Evolutionary conservation across 768 basidiomycete species (phyloP).

Genomic region (Leccinum uliginosum): DNA sequence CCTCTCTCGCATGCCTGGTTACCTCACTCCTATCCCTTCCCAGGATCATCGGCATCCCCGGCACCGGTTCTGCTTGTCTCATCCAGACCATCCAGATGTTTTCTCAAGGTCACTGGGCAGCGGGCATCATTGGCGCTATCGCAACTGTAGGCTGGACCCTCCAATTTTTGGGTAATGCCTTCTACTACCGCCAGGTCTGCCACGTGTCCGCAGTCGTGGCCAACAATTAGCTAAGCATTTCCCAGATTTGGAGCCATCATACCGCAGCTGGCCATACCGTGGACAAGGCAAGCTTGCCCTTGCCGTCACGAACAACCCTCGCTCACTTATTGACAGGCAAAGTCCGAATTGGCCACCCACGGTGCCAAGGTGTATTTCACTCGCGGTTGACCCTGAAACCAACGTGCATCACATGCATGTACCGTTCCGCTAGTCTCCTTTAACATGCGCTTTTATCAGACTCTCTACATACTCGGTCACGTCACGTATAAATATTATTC

Average conservation of each 20-base stretch:
- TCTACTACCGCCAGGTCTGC: constrained; percentile 73
- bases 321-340: constrained; percentile 51
- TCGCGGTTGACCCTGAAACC: constrained; percentile 51
- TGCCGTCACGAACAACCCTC: background rate
- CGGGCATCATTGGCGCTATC: constrained; percentile 77
- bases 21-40: constrained; percentile 24
- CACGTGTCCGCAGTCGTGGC: constrained; percentile 12
- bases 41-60: constrained; percentile 93
- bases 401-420: constrained; percentile 15
- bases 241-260: constrained; percentile 73
- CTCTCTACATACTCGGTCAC: constrained; percentile 1
- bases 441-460: background rate
- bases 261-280: constrained; percentile 83
- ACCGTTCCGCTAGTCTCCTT: background rate
- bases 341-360: constrained; percentile 74
- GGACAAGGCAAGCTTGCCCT: constrained; percentile 58
- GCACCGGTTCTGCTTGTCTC: constrained; percentile 92
- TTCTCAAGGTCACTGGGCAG: constrained; percentile 62
- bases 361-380: constrained; percentile 89
- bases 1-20: background rate
- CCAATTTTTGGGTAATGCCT: constrained; percentile 79
- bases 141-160: constrained; percentile 85
- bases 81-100: constrained; percentile 90
- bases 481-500: constrained; percentile 11
- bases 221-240: constrained; percentile 5